These are phyloP conservation scores for Nothophoma quercina DNA, from an alignment of 2,329 filamentous ascomycete genomes.

Conservation along the genomic window DNA sequence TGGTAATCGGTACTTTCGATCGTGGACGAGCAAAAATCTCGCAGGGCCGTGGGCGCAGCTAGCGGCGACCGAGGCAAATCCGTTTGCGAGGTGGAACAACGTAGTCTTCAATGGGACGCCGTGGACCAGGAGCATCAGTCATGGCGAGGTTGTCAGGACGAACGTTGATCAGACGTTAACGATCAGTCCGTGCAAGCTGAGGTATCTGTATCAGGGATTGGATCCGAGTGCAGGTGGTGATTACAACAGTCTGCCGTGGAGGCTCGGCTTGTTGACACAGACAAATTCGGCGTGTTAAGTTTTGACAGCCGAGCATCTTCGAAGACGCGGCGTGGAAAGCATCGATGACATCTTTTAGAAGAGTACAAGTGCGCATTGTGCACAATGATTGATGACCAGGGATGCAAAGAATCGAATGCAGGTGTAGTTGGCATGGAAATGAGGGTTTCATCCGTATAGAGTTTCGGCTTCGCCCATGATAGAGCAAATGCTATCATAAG, in stretches of 20 bases:
- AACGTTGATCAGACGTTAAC: conserved; percentile 50
- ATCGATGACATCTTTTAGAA: too few relatives aligned
- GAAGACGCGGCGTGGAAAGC: too few relatives aligned
- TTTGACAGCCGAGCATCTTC: too few relatives aligned
- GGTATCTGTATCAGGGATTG: conserved; percentile 52
- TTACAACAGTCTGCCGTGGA: conserved; percentile 52
- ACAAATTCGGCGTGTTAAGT: neutral
- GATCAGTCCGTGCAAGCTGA: conserved; percentile 44
- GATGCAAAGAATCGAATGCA: too few relatives aligned
- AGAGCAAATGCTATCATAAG: too few relatives aligned
- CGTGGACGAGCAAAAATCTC: conserved; percentile 48
- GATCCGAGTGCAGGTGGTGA: conserved; percentile 37
- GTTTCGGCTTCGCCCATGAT: too few relatives aligned
- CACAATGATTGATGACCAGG: too few relatives aligned
- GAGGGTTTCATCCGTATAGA: too few relatives aligned
- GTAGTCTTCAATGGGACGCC: conserved; percentile 44
- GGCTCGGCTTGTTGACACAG: conserved; percentile 45
- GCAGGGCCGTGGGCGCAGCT: conserved; percentile 47
- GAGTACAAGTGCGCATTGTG: too few relatives aligned
- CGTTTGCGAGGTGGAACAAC: conserved; percentile 50
- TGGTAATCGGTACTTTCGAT: conserved; percentile 50
- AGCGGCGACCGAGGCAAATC: conserved; percentile 47
- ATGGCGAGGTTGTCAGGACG: conserved; percentile 46
- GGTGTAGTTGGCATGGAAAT: too few relatives aligned
- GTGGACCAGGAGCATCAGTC: conserved; percentile 52